Conservation (phyloP, 768 basidiomycete species). For the Russula virescens region DNA sequence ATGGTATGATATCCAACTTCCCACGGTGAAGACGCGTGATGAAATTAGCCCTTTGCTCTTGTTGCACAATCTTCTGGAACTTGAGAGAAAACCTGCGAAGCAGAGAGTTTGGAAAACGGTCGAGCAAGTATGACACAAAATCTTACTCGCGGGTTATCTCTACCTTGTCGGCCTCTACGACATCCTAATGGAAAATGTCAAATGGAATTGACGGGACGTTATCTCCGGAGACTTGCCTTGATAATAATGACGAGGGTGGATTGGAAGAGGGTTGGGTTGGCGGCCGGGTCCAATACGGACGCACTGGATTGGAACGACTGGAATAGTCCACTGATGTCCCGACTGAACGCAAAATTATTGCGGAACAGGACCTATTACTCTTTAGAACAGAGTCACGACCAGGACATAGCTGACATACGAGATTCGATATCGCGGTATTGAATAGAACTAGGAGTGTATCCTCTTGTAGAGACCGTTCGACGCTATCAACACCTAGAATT, state of each 20-base stretch:
- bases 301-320: slow-evolving; percentile 58
- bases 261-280: slow-evolving; percentile 54
- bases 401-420: slow-evolving; percentile 35
- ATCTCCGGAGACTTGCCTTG: slow-evolving; percentile 37
- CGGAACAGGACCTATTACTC: slow-evolving; percentile 50
- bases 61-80: slow-evolving; percentile 55
- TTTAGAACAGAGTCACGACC: slow-evolving; percentile 30
- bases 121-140: neutral
- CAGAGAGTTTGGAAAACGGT: neutral
- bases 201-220: neutral
- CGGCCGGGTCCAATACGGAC: slow-evolving; percentile 49
- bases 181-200: slow-evolving; percentile 41
- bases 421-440: slow-evolving; percentile 59
- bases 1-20: slow-evolving; percentile 51
- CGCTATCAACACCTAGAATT: slow-evolving; percentile 49
- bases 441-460: slow-evolving; percentile 59
- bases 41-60: slow-evolving; percentile 57
- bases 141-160: slow-evolving; percentile 56
- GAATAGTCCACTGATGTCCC: slow-evolving; percentile 56
- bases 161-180: slow-evolving; percentile 52
- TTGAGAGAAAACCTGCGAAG: slow-evolving; percentile 46
- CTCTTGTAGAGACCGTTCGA: slow-evolving; percentile 58
- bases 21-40: slow-evolving; percentile 55
- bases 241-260: slow-evolving; percentile 58
- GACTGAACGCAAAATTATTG: slow-evolving; percentile 57